Base-by-base conservation (phyloP, 2,329 filamentous ascomycete genomes). In the Hypoxylon sp. region DNA sequence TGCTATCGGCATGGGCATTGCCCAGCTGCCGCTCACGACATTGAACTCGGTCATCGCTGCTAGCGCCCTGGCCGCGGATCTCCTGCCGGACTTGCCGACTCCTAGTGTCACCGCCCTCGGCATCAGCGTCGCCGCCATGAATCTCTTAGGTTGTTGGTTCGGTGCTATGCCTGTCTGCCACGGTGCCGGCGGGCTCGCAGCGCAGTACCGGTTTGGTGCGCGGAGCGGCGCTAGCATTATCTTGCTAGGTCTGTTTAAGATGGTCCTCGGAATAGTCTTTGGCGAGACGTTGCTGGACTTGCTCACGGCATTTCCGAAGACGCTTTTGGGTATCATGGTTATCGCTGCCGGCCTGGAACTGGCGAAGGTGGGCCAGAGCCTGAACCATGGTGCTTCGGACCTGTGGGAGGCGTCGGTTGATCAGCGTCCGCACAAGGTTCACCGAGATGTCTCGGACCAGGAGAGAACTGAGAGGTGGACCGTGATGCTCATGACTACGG, bases 31-130 rank as follows among this genome's bases (percentile, higher is more conserved):
- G 1, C 87, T 98, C 10, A 98, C 95, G 0, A 93, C 94, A 0
- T 87, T 98, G 61, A 98, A 98, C 83, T 97, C 94, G 3, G 88
- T 98, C 73, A 90, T 98, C 67, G 96, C 95, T 0, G 94, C 95
- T 22, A 90, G 90, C 22, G 92, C 94, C 26, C 86, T 98, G 1
- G 90, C 93, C 0, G 83, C 87, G 0, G 93, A 97, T 75, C 85
- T 98, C 10, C 84, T 97, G 2, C 93, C 94, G 0, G 81, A 87
- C 1, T 80, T 91, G 2, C 86, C 87, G 0, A 72, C 90, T 0
- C 93, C 94, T 0, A 89, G 88, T 0, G 91, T 94, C 5, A 95
- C 93, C 0, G 85, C 90, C 0, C 84, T 98, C 31, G 95, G 94
- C 1, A 78, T 94, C 66, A 97, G 93, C 60, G 93, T 98, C 3